These are phyloP conservation scores for Allium cepa DNA, from an alignment of 106 monocot species.

Conservation along the genomic window DNA sequence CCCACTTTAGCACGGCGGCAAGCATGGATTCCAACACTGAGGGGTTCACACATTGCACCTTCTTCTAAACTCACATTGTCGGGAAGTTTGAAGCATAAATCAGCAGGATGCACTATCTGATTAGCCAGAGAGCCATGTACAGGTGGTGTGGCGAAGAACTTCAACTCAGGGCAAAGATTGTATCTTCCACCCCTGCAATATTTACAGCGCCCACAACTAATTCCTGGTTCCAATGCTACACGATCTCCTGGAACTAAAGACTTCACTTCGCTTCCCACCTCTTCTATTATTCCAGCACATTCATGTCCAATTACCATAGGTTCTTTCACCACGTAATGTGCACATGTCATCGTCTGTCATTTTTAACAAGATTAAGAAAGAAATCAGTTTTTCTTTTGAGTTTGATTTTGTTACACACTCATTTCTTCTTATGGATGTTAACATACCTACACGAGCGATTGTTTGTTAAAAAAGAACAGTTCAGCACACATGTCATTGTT, in stretches of 20 bases:
- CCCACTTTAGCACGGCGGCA: slow-evolving; percentile 74
- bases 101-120: slow-evolving; percentile 85
- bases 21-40: slow-evolving; percentile 91
- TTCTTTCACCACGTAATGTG: slow-evolving; percentile 85
- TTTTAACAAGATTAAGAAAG: background rate
- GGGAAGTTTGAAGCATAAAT: slow-evolving; percentile 90
- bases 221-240: slow-evolving; percentile 92
- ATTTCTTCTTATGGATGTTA: no score
- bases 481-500: no score
- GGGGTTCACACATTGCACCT: slow-evolving; percentile 99
- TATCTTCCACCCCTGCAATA: slow-evolving; percentile 90
- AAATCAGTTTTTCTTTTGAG: background rate
- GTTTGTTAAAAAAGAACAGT: no score
- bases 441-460: no score
- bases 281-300: slow-evolving; percentile 89
- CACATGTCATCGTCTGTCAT: slow-evolving; percentile 65
- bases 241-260: slow-evolving; percentile 60
- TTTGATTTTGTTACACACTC: no score
- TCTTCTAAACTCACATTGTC: slow-evolving; percentile 90
- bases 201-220: slow-evolving; percentile 74
- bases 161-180: slow-evolving; percentile 93
- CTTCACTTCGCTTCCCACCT: slow-evolving; percentile 82
- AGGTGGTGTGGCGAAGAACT: slow-evolving; percentile 91
- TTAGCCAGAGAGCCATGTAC: slow-evolving; percentile 93
- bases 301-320: slow-evolving; percentile 99